Percentiles rank a stretch among this genome's conserved stretches.
These are phyloP conservation scores for Jamesozyma lodderae DNA, from an alignment of 805 yeast species.

Conservation along the genomic window DNA sequence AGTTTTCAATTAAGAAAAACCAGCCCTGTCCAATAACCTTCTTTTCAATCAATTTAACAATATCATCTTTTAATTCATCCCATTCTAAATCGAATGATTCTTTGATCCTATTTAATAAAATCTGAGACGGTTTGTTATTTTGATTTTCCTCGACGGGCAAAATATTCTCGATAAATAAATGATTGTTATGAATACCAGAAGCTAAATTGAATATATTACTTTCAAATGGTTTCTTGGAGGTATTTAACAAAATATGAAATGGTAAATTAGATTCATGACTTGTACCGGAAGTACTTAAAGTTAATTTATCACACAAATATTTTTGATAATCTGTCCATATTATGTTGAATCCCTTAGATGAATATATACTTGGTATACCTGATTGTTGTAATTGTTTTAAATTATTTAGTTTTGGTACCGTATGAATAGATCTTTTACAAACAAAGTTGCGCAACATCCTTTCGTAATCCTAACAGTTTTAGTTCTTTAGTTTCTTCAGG, in stretches of 20 bases:
- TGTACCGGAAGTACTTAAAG: constrained; percentile 65
- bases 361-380: constrained; percentile 26
- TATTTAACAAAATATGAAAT: constrained; percentile 55
- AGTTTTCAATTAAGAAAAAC: constrained; percentile 61
- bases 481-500: no score
- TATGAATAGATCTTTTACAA: constrained; percentile 24
- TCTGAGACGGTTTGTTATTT: constrained; percentile 30
- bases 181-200: constrained; percentile 87
- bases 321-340: constrained; percentile 82
- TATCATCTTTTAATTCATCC: constrained; percentile 42
- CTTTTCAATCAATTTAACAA: constrained; percentile 43
- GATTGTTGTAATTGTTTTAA: constrained; percentile 9
- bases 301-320: constrained; percentile 49
- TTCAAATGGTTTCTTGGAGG: constrained; percentile 57
- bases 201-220: constrained; percentile 76
- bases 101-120: constrained; percentile 30
- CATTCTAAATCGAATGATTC: constrained; percentile 29
- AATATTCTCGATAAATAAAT: constrained; percentile 65
- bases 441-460: constrained; percentile 16
- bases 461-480: no score
- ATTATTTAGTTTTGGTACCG: constrained; percentile 25
- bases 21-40: constrained; percentile 54
- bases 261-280: constrained; percentile 70
- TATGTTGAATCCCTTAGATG: constrained; percentile 48
- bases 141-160: constrained; percentile 10